These are phyloP conservation scores for Maudiozyma pseudohumilis DNA, from an alignment of 805 yeast species.

Conservation along the genomic window DNA sequence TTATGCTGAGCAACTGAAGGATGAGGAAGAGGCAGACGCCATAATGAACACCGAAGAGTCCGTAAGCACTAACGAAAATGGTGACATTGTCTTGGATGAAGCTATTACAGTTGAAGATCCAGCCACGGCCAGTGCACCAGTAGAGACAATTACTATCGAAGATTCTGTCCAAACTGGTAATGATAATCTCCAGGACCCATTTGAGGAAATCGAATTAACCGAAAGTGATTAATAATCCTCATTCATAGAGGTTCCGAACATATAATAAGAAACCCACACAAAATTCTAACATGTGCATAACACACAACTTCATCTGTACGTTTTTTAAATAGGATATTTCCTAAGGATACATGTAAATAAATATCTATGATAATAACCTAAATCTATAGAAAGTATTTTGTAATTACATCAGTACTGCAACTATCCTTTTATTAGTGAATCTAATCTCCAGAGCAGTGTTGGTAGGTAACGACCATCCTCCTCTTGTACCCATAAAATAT, in stretches of 20 bases:
- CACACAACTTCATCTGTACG: conserved; percentile 3
- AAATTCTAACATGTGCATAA: too few species aligned
- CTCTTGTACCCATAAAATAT: conserved; percentile 47
- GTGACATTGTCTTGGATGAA: not conserved
- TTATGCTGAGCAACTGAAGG: conserved; percentile 64
- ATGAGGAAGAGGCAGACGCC: conserved; percentile 13
- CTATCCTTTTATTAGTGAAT: not conserved
- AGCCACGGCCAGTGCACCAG: not conserved
- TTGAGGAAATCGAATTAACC: conserved; percentile 9
- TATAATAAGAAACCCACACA: too few species aligned
- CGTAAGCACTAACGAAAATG: not conserved
- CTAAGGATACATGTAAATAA: too few species aligned
- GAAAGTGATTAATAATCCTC: conserved; percentile 7
- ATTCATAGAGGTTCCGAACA: too few species aligned
- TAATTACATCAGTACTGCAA: too few species aligned
- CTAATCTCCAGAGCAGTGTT: conserved; percentile 11
- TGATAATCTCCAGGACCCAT: too few species aligned
- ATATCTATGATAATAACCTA: too few species aligned
- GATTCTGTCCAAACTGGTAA: not conserved
- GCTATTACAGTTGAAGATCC: not conserved
- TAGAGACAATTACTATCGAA: not conserved
- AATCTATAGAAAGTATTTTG: too few species aligned
- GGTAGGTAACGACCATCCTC: conserved; percentile 15
- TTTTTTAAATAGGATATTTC: too few species aligned
- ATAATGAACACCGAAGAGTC: not conserved